Evolutionary conservation across 495 filamentous ascomycete genomes (phyloP).

Genomic region (Daldinia vernicosa): DNA sequence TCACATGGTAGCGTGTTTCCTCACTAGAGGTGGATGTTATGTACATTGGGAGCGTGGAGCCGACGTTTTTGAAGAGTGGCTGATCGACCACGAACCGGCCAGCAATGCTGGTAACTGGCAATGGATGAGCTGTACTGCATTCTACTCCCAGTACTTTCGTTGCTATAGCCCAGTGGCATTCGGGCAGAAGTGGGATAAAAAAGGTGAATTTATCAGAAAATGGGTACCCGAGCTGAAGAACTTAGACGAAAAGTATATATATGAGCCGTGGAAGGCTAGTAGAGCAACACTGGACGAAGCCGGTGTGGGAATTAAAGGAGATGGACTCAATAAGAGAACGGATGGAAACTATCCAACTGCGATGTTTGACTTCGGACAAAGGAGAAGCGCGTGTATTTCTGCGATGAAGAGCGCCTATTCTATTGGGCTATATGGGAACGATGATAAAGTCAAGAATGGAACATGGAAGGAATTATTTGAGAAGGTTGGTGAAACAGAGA

Average conservation of each 20-base stretch:
- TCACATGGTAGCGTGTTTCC: conserved; percentile 76
- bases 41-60: conserved; percentile 77
- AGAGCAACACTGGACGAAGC: conserved; percentile 67
- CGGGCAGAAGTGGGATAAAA: conserved; percentile 71
- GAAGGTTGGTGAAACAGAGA: conserved; percentile 60
- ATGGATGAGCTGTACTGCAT: conserved; percentile 78
- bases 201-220: conserved; percentile 65
- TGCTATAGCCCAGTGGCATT: conserved; percentile 74
- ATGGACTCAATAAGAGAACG: conserved; percentile 50
- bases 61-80: conserved; percentile 75
- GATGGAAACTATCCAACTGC: conserved; percentile 68
- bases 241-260: conserved; percentile 72
- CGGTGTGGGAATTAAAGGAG: conserved; percentile 64
- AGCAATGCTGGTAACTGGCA: conserved; percentile 79
- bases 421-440: conserved; percentile 67
- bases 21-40: conserved; percentile 77
- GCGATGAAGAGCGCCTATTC: conserved; percentile 72
- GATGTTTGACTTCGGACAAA: conserved; percentile 74
- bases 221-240: conserved; percentile 70
- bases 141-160: conserved; percentile 70
- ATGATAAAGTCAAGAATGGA: conserved; percentile 66
- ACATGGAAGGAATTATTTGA: conserved; percentile 67
- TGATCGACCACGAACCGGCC: conserved; percentile 75
- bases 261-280: conserved; percentile 76
- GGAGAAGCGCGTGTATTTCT: conserved; percentile 66